phyloP scores from a whole-genome alignment of 345 rosid genomes.

The Microthlaspi erraticum region DNA sequence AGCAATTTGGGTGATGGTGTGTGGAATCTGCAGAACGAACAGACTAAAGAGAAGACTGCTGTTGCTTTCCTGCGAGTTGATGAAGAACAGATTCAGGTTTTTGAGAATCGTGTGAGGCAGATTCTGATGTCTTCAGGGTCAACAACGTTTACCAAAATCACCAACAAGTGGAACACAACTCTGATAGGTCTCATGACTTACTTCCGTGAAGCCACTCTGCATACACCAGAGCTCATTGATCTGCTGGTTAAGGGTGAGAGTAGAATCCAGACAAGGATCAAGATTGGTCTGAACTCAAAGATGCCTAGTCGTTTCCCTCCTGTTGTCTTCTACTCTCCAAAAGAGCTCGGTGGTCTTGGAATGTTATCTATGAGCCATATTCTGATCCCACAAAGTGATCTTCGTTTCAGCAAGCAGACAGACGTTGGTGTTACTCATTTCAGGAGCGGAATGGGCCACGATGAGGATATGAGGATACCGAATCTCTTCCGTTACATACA shows the following conservation, averaged over 20 bases:
- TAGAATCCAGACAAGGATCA: conserved; percentile 89
- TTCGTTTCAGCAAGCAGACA: conserved; percentile 88
- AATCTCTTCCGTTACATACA: conserved; percentile 92
- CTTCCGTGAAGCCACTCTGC: conserved; percentile 95
- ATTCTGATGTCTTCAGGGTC: conserved; percentile 97
- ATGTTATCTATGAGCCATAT: conserved; percentile 96
- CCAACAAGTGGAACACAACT: conserved; percentile 92
- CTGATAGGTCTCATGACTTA: conserved; percentile 94
- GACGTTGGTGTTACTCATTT: conserved; percentile 96
- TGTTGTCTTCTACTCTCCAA: conserved; percentile 86
- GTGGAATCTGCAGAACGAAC: conserved; percentile 95
- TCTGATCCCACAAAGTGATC: conserved; percentile 92
- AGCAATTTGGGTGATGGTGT: conserved; percentile 88
- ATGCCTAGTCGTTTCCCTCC: conserved; percentile 98
- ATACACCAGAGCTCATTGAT: conserved; percentile 88
- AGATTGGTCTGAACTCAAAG: conserved; percentile 89
- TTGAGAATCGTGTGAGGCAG: conserved; percentile 93
- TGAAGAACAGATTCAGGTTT: conserved; percentile 89
- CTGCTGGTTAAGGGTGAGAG: conserved; percentile 86
- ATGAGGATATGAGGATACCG: conserved; percentile 87
- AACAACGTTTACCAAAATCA: conserved; percentile 90
- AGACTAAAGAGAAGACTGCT: conserved; percentile 89
- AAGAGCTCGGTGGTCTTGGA: conserved; percentile 92
- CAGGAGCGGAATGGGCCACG: conserved; percentile 95
- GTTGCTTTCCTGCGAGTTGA: conserved; percentile 89